Evolutionary conservation across 768 basidiomycete species (phyloP).

Genomic region (Mycena rebaudengoi): DNA sequence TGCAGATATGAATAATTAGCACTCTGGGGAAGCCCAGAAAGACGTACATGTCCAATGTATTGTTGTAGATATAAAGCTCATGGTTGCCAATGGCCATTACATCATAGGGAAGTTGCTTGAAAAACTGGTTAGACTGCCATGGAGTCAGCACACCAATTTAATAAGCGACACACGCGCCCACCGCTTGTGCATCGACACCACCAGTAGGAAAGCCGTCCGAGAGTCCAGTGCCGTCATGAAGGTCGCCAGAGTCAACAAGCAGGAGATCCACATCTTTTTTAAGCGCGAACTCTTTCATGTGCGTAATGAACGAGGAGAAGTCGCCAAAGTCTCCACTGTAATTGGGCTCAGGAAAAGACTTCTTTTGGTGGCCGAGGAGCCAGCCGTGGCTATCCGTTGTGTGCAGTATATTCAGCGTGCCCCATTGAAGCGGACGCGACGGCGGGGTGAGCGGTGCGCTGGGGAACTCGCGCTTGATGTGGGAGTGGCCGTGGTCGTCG

Average conservation of each 20-base stretch:
- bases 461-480: slow-evolving; percentile 46
- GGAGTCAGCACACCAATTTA: neutral
- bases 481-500: slow-evolving; percentile 40
- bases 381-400: slow-evolving; percentile 80
- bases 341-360: slow-evolving; percentile 76
- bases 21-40: no score
- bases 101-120: slow-evolving; percentile 76
- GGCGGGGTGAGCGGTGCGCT: slow-evolving; percentile 56
- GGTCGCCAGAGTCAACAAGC: slow-evolving; percentile 82
- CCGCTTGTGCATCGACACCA: slow-evolving; percentile 71
- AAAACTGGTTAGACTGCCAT: slow-evolving; percentile 9
- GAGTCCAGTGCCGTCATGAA: slow-evolving; percentile 83
- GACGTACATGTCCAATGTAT: slow-evolving; percentile 12
- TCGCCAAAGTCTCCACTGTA: slow-evolving; percentile 83
- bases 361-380: slow-evolving; percentile 86
- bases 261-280: slow-evolving; percentile 83
- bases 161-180: neutral
- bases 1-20: neutral
- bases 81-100: slow-evolving; percentile 87
- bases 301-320: slow-evolving; percentile 84
- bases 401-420: slow-evolving; percentile 74
- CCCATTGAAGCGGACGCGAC: slow-evolving; percentile 66
- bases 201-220: slow-evolving; percentile 79
- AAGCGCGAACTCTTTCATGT: slow-evolving; percentile 80
- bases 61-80: slow-evolving; percentile 37